Percentiles rank a stretch among this genome's conserved stretches.
These are phyloP conservation scores for Fusarium sambucinum DNA, from an alignment of 2,329 filamentous ascomycete species.

Conservation along the genomic window DNA sequence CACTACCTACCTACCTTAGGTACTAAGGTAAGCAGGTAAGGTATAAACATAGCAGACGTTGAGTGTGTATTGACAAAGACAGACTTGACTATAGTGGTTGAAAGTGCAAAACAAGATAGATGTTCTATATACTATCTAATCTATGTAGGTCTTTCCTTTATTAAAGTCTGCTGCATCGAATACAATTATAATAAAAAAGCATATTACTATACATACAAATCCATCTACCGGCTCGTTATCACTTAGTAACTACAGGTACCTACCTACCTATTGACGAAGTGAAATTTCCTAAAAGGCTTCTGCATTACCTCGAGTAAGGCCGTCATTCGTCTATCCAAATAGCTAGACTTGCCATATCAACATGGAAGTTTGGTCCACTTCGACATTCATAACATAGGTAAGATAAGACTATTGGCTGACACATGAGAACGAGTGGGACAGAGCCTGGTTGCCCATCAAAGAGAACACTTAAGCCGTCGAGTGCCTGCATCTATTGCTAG, in stretches of 20 bases:
- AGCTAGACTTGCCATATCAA: background rate
- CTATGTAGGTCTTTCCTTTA: background rate
- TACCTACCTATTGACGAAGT: background rate
- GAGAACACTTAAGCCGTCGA: slow-evolving; percentile 21
- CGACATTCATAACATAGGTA: slow-evolving; percentile 3
- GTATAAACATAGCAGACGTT: background rate
- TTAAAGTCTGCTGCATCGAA: background rate
- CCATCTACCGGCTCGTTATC: background rate
- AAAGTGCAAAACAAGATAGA: too few relatives aligned
- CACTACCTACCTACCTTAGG: background rate
- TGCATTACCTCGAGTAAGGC: background rate
- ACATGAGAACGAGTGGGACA: slow-evolving; percentile 37
- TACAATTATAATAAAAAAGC: background rate
- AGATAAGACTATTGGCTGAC: slow-evolving; percentile 37
- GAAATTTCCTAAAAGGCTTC: background rate
- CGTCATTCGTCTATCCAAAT: background rate
- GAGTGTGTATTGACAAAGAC: background rate
- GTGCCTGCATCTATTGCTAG: slow-evolving; percentile 3
- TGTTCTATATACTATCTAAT: too few relatives aligned
- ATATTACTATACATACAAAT: background rate
- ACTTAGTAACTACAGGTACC: background rate
- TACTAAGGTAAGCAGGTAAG: too few relatives aligned
- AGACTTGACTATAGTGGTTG: too few relatives aligned
- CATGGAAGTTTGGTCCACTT: slow-evolving; percentile 11
- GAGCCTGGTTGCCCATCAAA: slow-evolving; percentile 3